Percentiles rank a stretch among this genome's conserved stretches.
These are phyloP conservation scores for Xylariaceae sp. DNA, from an alignment of 2,329 filamentous ascomycete genomes.

Conservation along the genomic window DNA sequence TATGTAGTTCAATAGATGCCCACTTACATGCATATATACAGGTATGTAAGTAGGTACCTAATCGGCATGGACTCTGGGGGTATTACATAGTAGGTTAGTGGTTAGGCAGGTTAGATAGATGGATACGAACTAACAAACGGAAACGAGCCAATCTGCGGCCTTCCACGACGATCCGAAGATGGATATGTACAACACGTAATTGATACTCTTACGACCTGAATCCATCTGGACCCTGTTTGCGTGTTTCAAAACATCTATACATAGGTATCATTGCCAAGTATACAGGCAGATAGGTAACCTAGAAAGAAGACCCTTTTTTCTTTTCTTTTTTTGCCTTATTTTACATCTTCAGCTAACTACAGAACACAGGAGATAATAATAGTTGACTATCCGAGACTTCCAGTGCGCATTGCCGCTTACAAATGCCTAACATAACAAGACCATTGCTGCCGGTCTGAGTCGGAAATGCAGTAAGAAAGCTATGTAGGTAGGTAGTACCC, in stretches of 20 bases:
- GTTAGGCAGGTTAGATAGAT: too few relatives aligned
- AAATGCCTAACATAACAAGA: neutral
- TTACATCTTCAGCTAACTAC: neutral
- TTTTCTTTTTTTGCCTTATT: too few relatives aligned
- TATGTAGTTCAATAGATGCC: too few relatives aligned
- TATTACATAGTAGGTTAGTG: too few relatives aligned
- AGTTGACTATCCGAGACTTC: neutral
- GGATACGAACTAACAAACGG: neutral
- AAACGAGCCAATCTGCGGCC: neutral
- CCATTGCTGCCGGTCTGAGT: neutral
- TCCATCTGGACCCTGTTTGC: neutral
- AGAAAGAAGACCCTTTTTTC: neutral
- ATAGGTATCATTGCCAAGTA: neutral
- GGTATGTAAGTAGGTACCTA: too few relatives aligned
- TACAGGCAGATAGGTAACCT: neutral
- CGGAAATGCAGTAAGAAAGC: neutral
- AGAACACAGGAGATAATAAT: neutral
- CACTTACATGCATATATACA: too few relatives aligned
- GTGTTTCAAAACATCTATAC: neutral
- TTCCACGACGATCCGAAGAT: neutral
- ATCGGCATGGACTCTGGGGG: too few relatives aligned
- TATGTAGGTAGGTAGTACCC: neutral
- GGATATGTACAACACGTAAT: too few relatives aligned
- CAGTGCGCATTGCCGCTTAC: neutral
- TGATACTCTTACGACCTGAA: neutral